Evolutionary conservation across 2,329 filamentous ascomycete genomes (phyloP).

Genomic region (Fusarium newnesense): DNA sequence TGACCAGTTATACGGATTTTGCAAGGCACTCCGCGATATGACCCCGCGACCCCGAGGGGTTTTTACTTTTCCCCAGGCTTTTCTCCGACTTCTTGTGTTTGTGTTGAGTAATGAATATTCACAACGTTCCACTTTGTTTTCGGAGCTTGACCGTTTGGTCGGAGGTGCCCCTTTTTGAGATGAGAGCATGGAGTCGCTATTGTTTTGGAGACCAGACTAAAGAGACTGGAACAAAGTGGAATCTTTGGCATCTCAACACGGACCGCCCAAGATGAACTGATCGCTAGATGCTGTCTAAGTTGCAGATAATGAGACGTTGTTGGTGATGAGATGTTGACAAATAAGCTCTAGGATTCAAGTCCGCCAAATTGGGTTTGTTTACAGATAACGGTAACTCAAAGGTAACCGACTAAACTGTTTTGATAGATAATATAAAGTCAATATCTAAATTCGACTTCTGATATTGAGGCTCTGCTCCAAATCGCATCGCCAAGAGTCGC

Average conservation of each 20-base stretch:
- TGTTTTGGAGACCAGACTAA: background rate
- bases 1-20: background rate
- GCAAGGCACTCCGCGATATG: slow-evolving; percentile 18
- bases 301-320: background rate
- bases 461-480: slow-evolving; percentile 10
- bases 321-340: background rate
- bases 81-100: slow-evolving; percentile 3
- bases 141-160: background rate
- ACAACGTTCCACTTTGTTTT: background rate
- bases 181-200: background rate
- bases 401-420: background rate
- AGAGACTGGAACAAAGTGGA: background rate
- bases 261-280: background rate
- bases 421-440: background rate
- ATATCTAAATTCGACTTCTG: background rate
- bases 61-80: slow-evolving; percentile 18
- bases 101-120: slow-evolving; percentile 21
- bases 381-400: background rate
- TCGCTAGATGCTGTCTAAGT: background rate
- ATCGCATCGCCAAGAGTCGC: slow-evolving; percentile 4
- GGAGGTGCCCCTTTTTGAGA: background rate
- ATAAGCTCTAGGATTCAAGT: fast-evolving
- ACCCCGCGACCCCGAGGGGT: slow-evolving; percentile 20
- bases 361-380: fast-evolving
- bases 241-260: background rate